Conservation (phyloP, 441 rosid genomes). For the Pelargonium cotyledonis region DNA sequence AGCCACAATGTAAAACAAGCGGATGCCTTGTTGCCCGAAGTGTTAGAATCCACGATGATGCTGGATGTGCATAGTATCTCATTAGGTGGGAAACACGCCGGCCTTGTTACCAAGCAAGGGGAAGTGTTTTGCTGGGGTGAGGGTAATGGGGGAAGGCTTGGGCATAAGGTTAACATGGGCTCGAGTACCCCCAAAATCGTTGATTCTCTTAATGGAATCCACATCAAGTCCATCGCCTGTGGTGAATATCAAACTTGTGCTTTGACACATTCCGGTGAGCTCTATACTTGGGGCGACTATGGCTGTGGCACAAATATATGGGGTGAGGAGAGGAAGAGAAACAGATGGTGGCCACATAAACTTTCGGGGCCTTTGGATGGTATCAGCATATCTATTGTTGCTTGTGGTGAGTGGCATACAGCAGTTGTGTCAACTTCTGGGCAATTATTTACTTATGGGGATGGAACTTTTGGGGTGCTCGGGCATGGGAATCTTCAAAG, state of each 20-base stretch:
- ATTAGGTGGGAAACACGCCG: slow-evolving; percentile 62
- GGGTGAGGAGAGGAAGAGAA: slow-evolving; percentile 11
- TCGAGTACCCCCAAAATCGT: slow-evolving; percentile 50
- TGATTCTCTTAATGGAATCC: slow-evolving; percentile 40
- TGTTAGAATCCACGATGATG: slow-evolving; percentile 53
- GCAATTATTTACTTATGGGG: slow-evolving; percentile 66
- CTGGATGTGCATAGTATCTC: slow-evolving; percentile 52
- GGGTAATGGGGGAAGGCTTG: slow-evolving; percentile 59
- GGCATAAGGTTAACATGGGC: slow-evolving; percentile 51
- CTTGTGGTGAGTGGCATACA: slow-evolving; percentile 80
- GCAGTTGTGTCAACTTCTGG: slow-evolving; percentile 50
- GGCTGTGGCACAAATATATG: slow-evolving; percentile 19
- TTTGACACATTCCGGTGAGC: slow-evolving; percentile 42
- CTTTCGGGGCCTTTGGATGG: slow-evolving; percentile 43
- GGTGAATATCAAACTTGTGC: slow-evolving; percentile 70
- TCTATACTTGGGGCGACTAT: slow-evolving; percentile 57
- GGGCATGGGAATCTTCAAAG: slow-evolving; percentile 64
- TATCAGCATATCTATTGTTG: slow-evolving; percentile 36
- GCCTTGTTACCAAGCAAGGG: slow-evolving; percentile 60
- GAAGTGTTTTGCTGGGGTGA: slow-evolving; percentile 85
- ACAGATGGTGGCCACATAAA: slow-evolving; percentile 44
- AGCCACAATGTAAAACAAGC: not conserved
- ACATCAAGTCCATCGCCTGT: slow-evolving; percentile 45
- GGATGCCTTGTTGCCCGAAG: slow-evolving; percentile 44
- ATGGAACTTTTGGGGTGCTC: slow-evolving; percentile 79